These are phyloP conservation scores for Clitoria ternatea DNA, from an alignment of 306 rosid species.

Conservation along the genomic window DNA sequence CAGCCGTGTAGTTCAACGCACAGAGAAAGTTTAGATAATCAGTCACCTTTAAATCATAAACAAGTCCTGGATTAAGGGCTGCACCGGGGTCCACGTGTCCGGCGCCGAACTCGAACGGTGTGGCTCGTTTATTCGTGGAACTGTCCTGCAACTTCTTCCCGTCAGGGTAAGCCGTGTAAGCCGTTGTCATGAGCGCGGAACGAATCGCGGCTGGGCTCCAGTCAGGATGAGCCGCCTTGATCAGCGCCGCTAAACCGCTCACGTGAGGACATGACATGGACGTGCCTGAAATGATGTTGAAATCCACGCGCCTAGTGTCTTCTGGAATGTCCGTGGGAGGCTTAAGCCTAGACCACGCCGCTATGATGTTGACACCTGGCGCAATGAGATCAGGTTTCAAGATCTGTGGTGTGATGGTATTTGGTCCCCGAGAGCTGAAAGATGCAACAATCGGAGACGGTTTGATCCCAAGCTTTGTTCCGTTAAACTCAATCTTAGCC, in stretches of 20 bases:
- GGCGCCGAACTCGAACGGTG: conserved; percentile 66
- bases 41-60: conserved; percentile 55
- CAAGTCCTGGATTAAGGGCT: conserved; percentile 78
- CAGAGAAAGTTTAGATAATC: conserved; percentile 71
- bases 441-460: conserved; percentile 86
- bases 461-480: conserved; percentile 50
- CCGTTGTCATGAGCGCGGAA: conserved; percentile 80
- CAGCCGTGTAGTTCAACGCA: conserved; percentile 51
- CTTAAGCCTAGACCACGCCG: conserved; percentile 43
- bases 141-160: conserved; percentile 43
- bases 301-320: conserved; percentile 68
- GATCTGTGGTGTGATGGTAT: conserved; percentile 42
- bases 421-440: conserved; percentile 81
- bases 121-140: conserved; percentile 48
- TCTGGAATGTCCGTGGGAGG: conserved; percentile 35
- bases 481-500: conserved; percentile 45
- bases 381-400: conserved; percentile 81
- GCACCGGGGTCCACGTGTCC: conserved; percentile 72
- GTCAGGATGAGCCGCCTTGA: conserved; percentile 61
- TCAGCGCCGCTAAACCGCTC: conserved; percentile 65
- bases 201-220: conserved; percentile 84
- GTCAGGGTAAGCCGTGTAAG: conserved; percentile 50
- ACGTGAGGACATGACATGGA: conserved; percentile 96
- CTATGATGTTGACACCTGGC: conserved; percentile 81
- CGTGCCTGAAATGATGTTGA: conserved; percentile 81